Evolutionary conservation across 164 flowering plant species (phyloP).

Genomic region (Houttuynia cordata): DNA sequence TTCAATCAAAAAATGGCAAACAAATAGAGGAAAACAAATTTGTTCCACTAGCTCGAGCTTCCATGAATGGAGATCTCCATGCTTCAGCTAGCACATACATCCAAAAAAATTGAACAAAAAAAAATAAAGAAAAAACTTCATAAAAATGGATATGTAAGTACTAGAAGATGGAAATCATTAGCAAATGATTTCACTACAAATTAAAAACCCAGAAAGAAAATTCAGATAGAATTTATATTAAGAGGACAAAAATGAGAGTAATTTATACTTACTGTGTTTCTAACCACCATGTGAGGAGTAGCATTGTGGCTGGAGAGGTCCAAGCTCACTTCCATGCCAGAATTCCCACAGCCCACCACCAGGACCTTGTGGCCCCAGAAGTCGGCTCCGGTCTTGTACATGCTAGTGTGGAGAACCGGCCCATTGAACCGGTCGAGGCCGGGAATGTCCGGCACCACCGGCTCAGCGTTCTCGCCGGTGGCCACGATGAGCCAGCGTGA

Average conservation of each 20-base stretch:
- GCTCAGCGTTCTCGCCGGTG: constrained; percentile 89
- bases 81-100: too few species aligned
- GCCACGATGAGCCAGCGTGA: constrained; percentile 76
- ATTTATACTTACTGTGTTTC: constrained; percentile 76
- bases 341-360: constrained; percentile 93
- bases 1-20: neutral
- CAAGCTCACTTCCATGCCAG: constrained; percentile 96
- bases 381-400: constrained; percentile 59
- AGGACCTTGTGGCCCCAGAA: constrained; percentile 52
- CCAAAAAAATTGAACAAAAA: too few species aligned
- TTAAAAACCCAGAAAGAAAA: neutral
- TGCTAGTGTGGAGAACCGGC: constrained; percentile 51
- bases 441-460: constrained; percentile 47
- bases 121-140: too few species aligned
- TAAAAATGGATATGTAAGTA: too few species aligned
- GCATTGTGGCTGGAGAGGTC: constrained; percentile 84
- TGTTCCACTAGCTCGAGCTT: too few species aligned
- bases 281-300: constrained; percentile 74
- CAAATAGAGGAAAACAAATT: neutral
- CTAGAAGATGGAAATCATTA: neutral
- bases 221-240: neutral
- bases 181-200: neutral
- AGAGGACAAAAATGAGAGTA: neutral
- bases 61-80: too few species aligned
- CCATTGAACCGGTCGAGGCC: constrained; percentile 62